Evolutionary conservation across 371 early-diverging fungal species (phyloP), one percentile per base, ranked within the genome.

Genomic region (Ordospora colligata): DNA sequence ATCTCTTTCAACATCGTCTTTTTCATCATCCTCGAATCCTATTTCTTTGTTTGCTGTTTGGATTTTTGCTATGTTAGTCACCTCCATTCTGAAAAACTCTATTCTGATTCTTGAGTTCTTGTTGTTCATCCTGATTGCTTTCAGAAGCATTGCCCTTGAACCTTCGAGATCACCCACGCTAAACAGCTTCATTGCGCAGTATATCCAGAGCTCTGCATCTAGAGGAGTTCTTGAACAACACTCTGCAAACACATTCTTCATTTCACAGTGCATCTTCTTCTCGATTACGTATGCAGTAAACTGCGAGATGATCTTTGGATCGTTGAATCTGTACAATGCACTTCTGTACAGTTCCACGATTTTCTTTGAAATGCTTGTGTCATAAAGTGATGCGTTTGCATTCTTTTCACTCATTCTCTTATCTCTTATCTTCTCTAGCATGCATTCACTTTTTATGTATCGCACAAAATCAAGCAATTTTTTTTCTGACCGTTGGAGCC

Each of bases 81-180:
- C 49, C 42, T 80, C 80, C 49, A 76, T 54, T 67, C 71, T 80
- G 52, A 80, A 80, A 58, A 76, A 80, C 27, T 75, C 80, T 40
- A 73, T 45, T 53, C 43, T 65, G n/a, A 80, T 14, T 67, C 67
- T 53, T 1, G 40, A 21, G 47, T 53, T 49, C 22, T 52, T 32
- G 21, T 14, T 27, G 47, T 69, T 74, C 27, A 76, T 43, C 49
- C 65, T 5, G 6, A 76, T 76, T 11, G 63, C 73, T 44, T 76
- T 75, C 21, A 72, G 64, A 46, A 76, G 68, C 53, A 76, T 45
- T 43, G 50, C 64, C 42, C 80, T 63, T 22, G 76, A 43, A 27
- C 52, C 17, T 19, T 75, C 76, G 10, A 76, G 62, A 44, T 80
- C 80, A 14, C 65, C 68, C 1, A 76, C 65, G 19, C 72, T 73